phyloP scores from a whole-genome alignment of 768 basidiomycete species.

The Tricholoma hemisulphureum region DNA sequence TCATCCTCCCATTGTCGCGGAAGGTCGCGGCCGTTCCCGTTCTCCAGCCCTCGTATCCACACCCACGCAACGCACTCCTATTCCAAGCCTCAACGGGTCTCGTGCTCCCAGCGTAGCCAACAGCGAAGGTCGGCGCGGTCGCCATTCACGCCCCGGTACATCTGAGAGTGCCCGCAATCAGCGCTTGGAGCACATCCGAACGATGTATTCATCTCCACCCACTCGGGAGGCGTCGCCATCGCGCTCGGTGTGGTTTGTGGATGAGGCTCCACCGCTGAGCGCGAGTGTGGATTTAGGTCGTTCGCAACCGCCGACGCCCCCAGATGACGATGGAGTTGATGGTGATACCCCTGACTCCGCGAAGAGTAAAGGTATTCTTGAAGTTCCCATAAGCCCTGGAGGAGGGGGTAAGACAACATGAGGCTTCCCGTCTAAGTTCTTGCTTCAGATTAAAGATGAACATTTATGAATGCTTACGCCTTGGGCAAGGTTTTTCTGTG shows the following conservation, averaged over 20 bases:
- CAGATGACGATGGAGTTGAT: background rate
- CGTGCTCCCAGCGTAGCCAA: background rate
- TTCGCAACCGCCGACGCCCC: background rate
- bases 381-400: slow-evolving; percentile 5
- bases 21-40: slow-evolving; percentile 5
- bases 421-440: too few species aligned
- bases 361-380: background rate
- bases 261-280: slow-evolving; percentile 12
- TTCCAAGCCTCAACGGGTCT: background rate
- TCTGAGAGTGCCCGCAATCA: slow-evolving; percentile 30
- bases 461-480: too few species aligned
- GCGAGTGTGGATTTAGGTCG: background rate
- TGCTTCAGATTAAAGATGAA: too few species aligned
- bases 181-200: slow-evolving; percentile 32
- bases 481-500: too few species aligned
- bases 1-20: background rate
- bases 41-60: background rate
- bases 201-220: slow-evolving; percentile 25
- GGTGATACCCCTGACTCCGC: background rate
- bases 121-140: background rate
- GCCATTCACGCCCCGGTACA: slow-evolving; percentile 20
- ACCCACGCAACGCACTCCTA: slow-evolving; percentile 1
- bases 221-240: slow-evolving; percentile 46
- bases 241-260: slow-evolving; percentile 43
- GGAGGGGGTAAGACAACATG: background rate